Evolutionary conservation across 306 rosid species (phyloP).

Genomic region (Cicer cuneatum): DNA sequence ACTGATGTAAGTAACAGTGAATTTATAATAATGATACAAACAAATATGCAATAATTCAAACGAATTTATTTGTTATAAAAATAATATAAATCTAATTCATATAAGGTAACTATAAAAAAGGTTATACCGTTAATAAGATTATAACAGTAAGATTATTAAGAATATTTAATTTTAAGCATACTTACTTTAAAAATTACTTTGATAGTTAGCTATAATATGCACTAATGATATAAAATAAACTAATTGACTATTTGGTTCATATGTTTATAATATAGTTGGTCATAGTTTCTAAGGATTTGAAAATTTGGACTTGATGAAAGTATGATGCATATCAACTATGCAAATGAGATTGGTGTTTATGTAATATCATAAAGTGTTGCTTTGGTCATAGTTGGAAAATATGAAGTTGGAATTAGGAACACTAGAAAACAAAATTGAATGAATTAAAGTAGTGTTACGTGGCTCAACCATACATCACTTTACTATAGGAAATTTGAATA

Average conservation of each 20-base stretch:
- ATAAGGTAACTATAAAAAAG: no score
- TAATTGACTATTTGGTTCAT: not conserved
- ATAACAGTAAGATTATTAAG: no score
- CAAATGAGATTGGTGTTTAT: slow-evolving; percentile 6
- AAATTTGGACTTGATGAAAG: slow-evolving; percentile 10
- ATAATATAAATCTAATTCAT: no score
- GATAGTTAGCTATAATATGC: no score
- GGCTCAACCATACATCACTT: slow-evolving; percentile 29
- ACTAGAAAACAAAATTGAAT: slow-evolving; percentile 36
- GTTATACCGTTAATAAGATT: no score
- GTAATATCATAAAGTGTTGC: slow-evolving; percentile 28
- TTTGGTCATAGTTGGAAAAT: slow-evolving; percentile 31
- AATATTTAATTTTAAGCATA: no score
- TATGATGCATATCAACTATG: not conserved
- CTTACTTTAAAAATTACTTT: no score
- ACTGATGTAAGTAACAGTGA: not conserved
- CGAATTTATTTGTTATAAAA: no score
- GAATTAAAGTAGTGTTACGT: slow-evolving; percentile 18
- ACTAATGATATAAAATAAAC: no score
- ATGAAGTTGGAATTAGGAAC: not conserved
- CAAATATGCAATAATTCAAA: no score
- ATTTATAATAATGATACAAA: no score
- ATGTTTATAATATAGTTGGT: not conserved
- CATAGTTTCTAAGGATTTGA: slow-evolving; percentile 24
- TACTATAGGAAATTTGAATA: not conserved